phyloP scores from a whole-genome alignment of 148 eudicot species.

The Rhododendron simsii region DNA sequence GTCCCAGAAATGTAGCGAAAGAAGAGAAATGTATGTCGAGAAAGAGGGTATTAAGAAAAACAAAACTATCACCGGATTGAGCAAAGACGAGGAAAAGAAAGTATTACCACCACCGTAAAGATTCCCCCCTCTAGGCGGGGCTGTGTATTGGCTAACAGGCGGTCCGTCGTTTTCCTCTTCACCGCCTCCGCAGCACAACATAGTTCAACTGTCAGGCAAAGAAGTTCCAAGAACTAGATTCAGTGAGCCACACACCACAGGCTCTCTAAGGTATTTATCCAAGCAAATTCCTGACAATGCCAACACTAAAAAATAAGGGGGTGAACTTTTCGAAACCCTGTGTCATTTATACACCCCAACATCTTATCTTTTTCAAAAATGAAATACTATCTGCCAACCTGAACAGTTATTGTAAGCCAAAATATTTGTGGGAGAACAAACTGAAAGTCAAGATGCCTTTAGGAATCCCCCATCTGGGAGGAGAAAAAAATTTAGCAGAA shows the following conservation, averaged over 20 bases:
- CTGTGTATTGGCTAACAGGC: slow-evolving; percentile 44
- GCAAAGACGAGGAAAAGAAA: background rate
- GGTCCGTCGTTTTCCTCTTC: slow-evolving; percentile 51
- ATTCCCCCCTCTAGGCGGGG: slow-evolving; percentile 57
- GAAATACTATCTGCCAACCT: background rate
- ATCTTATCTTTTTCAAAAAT: background rate
- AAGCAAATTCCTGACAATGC: slow-evolving; percentile 3
- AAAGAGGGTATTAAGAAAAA: background rate
- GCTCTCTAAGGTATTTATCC: background rate
- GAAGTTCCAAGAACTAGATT: slow-evolving; percentile 6
- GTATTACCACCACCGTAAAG: slow-evolving; percentile 37
- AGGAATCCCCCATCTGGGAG: background rate
- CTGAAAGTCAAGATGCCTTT: background rate
- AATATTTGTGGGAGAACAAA: background rate
- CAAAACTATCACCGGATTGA: background rate
- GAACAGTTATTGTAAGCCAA: background rate
- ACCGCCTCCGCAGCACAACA: slow-evolving; percentile 71
- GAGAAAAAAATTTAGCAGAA: slow-evolving; percentile 2
- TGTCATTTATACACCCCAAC: background rate
- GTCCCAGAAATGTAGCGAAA: background rate
- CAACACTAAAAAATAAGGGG: background rate
- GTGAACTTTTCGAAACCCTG: background rate
- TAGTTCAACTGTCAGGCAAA: slow-evolving; percentile 37
- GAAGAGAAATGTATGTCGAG: background rate
- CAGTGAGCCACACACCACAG: background rate